A percentile compares a stretch with the other conserved stretches of the same genome.
Conservation (phyloP, 345 rosid genomes). For the Gossypium australe region DNA sequence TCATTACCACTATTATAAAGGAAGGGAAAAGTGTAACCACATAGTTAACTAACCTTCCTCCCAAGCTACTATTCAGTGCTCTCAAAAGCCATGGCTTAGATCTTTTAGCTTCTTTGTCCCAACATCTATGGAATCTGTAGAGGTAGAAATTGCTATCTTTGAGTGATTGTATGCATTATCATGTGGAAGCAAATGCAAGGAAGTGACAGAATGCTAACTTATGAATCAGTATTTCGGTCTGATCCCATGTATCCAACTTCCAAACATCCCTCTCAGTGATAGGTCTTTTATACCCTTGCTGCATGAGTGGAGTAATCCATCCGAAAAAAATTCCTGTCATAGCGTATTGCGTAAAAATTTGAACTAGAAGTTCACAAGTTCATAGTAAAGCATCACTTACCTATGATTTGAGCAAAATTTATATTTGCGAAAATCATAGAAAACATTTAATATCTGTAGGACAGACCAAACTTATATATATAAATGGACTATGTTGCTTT, state of each 20-base stretch:
- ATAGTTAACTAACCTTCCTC: slow-evolving; percentile 52
- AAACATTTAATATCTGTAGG: background rate
- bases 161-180: background rate
- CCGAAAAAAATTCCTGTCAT: slow-evolving; percentile 59
- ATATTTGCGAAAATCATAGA: background rate
- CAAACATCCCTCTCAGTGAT: slow-evolving; percentile 88
- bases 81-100: slow-evolving; percentile 86
- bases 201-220: slow-evolving; percentile 38
- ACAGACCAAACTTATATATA: background rate
- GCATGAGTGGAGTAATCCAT: slow-evolving; percentile 93
- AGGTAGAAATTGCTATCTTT: slow-evolving; percentile 2
- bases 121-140: slow-evolving; percentile 68
- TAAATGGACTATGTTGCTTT: background rate
- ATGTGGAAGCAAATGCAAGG: slow-evolving; percentile 12
- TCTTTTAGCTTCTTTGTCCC: slow-evolving; percentile 65
- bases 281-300: slow-evolving; percentile 76
- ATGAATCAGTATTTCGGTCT: slow-evolving; percentile 59
- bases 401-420: background rate
- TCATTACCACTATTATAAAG: background rate
- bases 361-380: background rate
- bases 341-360: slow-evolving; percentile 7
- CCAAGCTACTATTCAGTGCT: slow-evolving; percentile 76
- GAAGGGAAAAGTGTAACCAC: background rate
- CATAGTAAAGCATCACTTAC: background rate
- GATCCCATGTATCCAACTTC: slow-evolving; percentile 94